Conservation (phyloP, 148 eudicot species). For the Mesembryanthemum crystallinum region DNA sequence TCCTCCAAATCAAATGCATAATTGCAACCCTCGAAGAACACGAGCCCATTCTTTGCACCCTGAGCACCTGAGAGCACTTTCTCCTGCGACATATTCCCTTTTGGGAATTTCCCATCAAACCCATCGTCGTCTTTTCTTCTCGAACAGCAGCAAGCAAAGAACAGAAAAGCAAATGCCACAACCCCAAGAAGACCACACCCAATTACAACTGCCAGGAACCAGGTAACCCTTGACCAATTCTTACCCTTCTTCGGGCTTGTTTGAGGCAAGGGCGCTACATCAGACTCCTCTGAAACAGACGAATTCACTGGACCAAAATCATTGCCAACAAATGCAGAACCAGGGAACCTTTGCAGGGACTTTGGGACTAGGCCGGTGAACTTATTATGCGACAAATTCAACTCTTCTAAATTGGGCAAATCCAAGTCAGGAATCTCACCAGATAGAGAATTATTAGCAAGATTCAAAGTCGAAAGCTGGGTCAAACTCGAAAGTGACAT, state of each 20-base stretch:
- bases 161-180: conserved; percentile 44
- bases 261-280: conserved; percentile 28
- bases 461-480: conserved; percentile 49
- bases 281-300: conserved; percentile 29
- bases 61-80: conserved; percentile 55
- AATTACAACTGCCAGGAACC: conserved; percentile 48
- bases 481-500: conserved; percentile 46
- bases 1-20: conserved; percentile 94
- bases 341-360: conserved; percentile 61
- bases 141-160: conserved; percentile 43
- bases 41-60: conserved; percentile 60
- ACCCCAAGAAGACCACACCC: conserved; percentile 49
- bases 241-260: conserved; percentile 16
- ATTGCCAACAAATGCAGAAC: conserved; percentile 61
- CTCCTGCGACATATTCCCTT: conserved; percentile 63
- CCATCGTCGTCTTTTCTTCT: conserved; percentile 45
- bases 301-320: conserved; percentile 32
- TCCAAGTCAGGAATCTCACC: conserved; percentile 68
- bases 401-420: conserved; percentile 42
- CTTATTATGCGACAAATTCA: conserved; percentile 63
- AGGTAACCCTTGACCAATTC: conserved; percentile 38
- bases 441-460: conserved; percentile 60
- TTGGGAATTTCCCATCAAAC: conserved; percentile 57
- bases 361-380: conserved; percentile 68
- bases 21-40: conserved; percentile 83